These are phyloP conservation scores for Camellia lanceoleosa DNA, from an alignment of 148 eudicot genomes.

Conservation along the genomic window DNA sequence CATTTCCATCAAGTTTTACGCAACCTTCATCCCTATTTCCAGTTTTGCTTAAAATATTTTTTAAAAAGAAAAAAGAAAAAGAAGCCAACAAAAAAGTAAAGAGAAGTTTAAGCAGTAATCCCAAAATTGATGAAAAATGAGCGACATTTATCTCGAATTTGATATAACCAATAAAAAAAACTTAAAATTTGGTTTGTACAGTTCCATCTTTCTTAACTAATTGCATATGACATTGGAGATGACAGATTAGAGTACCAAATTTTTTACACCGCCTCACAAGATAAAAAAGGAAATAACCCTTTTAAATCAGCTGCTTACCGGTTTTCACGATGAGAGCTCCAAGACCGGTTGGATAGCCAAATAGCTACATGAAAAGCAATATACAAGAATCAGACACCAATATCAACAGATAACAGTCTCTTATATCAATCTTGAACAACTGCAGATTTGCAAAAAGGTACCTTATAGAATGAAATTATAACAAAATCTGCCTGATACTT, in stretches of 20 bases:
- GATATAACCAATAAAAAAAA: neutral
- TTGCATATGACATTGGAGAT: neutral
- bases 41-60: neutral
- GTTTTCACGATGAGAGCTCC: constrained; percentile 88
- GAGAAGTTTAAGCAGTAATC: neutral
- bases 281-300: neutral
- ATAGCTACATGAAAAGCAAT: constrained; percentile 40
- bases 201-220: neutral
- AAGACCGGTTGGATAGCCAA: constrained; percentile 97
- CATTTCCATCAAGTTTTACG: too few relatives aligned
- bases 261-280: neutral
- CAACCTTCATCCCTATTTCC: too few relatives aligned
- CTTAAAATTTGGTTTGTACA: too few relatives aligned
- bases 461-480: constrained; percentile 91
- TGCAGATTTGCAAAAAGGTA: constrained; percentile 19
- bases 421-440: neutral
- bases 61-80: neutral
- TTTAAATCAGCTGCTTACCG: constrained; percentile 48
- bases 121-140: neutral
- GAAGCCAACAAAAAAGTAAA: constrained; percentile 1
- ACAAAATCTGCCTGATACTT: constrained; percentile 85
- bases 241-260: neutral
- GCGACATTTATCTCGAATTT: neutral
- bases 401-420: neutral
- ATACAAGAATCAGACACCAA: neutral